These are phyloP conservation scores for Myriosclerotinia scirpicola DNA, from an alignment of 2,329 filamentous ascomycete genomes.

Conservation along the genomic window DNA sequence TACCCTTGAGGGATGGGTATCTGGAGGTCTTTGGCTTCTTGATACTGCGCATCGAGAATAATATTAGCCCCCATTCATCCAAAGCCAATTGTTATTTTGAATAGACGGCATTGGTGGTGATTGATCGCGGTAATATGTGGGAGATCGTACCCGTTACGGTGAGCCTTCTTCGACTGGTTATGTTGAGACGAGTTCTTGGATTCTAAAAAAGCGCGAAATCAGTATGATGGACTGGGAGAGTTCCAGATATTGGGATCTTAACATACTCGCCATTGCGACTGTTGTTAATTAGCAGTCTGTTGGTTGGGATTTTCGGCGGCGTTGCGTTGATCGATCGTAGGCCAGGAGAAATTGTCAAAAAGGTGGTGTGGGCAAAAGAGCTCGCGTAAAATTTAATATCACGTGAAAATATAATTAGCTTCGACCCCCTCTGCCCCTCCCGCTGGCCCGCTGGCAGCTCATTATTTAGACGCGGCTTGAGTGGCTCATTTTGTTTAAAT, in stretches of 20 bases:
- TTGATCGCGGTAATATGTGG: constrained; percentile 7
- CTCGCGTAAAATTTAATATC: constrained; percentile 15
- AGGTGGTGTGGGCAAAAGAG: background rate
- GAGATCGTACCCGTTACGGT: constrained; percentile 86
- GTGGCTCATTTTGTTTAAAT: background rate
- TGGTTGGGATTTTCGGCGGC: constrained; percentile 8
- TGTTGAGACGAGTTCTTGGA: constrained; percentile 82
- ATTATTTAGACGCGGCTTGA: background rate
- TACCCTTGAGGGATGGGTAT: constrained; percentile 98
- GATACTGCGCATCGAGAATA: constrained; percentile 65
- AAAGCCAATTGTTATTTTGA: background rate
- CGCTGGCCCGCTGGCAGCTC: no score
- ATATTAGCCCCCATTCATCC: constrained; percentile 16
- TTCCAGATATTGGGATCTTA: background rate
- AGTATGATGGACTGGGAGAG: constrained; percentile 6
- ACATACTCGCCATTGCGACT: constrained; percentile 26
- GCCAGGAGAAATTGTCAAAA: background rate
- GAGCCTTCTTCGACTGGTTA: constrained; percentile 76
- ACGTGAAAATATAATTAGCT: background rate
- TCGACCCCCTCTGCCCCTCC: background rate
- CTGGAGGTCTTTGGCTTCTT: constrained; percentile 99
- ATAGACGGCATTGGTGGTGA: background rate
- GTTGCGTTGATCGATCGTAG: constrained; percentile 18
- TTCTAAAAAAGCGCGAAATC: constrained; percentile 51
- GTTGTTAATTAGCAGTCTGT: constrained; percentile 24